phyloP scores from a whole-genome alignment of 768 basidiomycete genomes.

The Auriscalpium orientale region DNA sequence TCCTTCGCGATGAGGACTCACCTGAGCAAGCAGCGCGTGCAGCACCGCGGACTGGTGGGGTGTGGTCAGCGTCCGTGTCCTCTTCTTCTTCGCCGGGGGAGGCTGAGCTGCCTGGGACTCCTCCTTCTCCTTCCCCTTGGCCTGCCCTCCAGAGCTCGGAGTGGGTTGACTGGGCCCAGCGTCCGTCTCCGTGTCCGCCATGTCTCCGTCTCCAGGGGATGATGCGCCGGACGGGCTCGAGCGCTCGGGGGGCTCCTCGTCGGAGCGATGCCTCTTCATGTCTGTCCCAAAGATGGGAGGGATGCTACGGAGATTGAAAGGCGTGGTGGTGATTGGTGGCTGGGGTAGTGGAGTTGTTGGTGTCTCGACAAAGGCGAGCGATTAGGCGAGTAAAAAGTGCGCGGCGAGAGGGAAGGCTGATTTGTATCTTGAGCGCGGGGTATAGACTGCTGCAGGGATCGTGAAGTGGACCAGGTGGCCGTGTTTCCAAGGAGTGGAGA shows the following conservation, averaged over 20 bases:
- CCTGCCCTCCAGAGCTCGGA: constrained; percentile 19
- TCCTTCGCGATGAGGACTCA: constrained; percentile 25
- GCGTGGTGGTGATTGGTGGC: not conserved
- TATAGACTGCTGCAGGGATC: constrained; percentile 2
- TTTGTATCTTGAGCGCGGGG: constrained; percentile 2
- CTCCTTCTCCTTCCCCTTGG: constrained; percentile 17
- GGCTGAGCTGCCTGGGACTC: constrained; percentile 26
- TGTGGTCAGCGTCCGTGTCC: constrained; percentile 78
- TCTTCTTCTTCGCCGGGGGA: constrained; percentile 62
- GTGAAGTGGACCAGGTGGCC: constrained; percentile 8
- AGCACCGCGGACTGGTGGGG: constrained; percentile 86
- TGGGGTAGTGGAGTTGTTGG: not conserved
- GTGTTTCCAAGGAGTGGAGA: constrained; percentile 8
- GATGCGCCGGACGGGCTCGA: constrained; percentile 17
- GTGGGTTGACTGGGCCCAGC: constrained; percentile 35
- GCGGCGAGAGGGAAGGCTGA: not conserved
- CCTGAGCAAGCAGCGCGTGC: constrained; percentile 81
- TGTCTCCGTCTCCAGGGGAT: constrained; percentile 24
- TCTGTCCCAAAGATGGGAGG: not conserved
- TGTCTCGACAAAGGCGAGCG: not conserved
- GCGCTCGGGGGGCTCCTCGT: constrained; percentile 4
- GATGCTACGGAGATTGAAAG: not conserved
- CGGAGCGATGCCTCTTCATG: constrained; percentile 10
- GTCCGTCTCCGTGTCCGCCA: constrained; percentile 55
- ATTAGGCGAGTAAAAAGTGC: not conserved